Percentiles rank a stretch among this genome's conserved stretches.
Evolutionary conservation across 2,329 filamentous ascomycete species (phyloP).

Genomic region (Monilinia laxa): DNA sequence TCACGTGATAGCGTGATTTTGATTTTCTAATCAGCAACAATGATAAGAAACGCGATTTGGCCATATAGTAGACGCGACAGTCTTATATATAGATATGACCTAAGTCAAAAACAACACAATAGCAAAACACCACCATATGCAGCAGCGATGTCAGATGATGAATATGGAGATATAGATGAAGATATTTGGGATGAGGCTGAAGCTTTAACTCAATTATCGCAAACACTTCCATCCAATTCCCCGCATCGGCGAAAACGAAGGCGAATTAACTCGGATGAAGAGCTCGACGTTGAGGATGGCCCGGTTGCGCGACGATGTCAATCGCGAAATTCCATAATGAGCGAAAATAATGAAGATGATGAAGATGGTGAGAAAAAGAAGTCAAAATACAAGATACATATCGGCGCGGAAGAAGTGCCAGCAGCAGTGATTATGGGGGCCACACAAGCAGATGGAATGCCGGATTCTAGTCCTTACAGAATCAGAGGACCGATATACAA

Average conservation of each 20-base stretch:
- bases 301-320: constrained; percentile 19
- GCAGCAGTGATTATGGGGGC: constrained; percentile 35
- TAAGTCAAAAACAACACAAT: neutral
- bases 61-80: neutral
- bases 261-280: constrained; percentile 14
- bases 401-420: constrained; percentile 33
- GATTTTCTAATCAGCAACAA: constrained; percentile 3
- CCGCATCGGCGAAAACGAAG: constrained; percentile 22
- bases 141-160: constrained; percentile 21
- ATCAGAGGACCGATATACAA: constrained; percentile 53
- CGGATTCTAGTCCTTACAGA: constrained; percentile 49
- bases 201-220: constrained; percentile 24
- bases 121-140: neutral
- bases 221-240: constrained; percentile 19
- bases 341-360: constrained; percentile 32
- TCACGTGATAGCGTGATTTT: constrained; percentile 18
- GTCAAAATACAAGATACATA: constrained; percentile 38
- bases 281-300: neutral
- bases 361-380: constrained; percentile 34
- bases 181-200: constrained; percentile 21
- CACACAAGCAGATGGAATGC: constrained; percentile 38
- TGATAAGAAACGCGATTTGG: constrained; percentile 20
- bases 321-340: constrained; percentile 26
- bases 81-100: neutral
- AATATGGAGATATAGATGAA: constrained; percentile 24